Evolutionary conservation across 306 rosid species (phyloP).

Genomic region (Fragaria nilgerrensis): DNA sequence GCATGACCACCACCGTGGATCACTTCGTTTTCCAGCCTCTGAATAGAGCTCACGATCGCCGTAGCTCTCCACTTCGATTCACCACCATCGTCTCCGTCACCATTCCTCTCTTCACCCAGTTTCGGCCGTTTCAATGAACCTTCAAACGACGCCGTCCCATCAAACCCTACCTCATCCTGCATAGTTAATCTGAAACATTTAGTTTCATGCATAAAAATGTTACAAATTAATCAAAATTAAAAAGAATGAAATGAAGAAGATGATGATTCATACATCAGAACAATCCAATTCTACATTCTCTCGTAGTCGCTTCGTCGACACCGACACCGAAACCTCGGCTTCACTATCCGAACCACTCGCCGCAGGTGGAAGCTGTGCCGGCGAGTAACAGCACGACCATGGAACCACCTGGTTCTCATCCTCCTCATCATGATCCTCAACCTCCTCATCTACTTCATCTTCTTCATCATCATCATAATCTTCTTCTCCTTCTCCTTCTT

Average conservation of each 20-base stretch:
- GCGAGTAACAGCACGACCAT: slow-evolving; percentile 30
- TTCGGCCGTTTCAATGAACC: slow-evolving; percentile 32
- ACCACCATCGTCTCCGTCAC: not conserved
- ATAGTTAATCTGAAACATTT: slow-evolving; percentile 3
- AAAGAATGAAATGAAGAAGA: not conserved
- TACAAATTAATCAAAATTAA: not conserved
- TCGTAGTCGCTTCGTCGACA: slow-evolving; percentile 37
- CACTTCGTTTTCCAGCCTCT: slow-evolving; percentile 22
- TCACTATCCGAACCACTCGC: slow-evolving; percentile 33
- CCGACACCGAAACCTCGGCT: slow-evolving; percentile 28
- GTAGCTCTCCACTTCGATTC: slow-evolving; percentile 22
- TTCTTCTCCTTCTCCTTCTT: slow-evolving; percentile 8
- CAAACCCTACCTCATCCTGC: slow-evolving; percentile 36
- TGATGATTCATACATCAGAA: slow-evolving; percentile 28
- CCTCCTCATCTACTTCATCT: slow-evolving; percentile 19
- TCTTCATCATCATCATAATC: slow-evolving; percentile 8
- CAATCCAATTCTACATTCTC: slow-evolving; percentile 29
- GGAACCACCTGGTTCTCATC: slow-evolving; percentile 64
- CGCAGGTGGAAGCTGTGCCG: slow-evolving; percentile 21
- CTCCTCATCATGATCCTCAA: slow-evolving; percentile 26
- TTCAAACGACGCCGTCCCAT: slow-evolving; percentile 26
- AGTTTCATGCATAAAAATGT: slow-evolving; percentile 16
- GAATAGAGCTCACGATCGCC: slow-evolving; percentile 33
- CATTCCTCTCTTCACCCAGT: slow-evolving; percentile 5
- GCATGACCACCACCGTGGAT: slow-evolving; percentile 14